Evolutionary conservation across 305 asterid species (phyloP), one percentile per base, ranked within the genome.

Genomic region (Rubia occidens): DNA sequence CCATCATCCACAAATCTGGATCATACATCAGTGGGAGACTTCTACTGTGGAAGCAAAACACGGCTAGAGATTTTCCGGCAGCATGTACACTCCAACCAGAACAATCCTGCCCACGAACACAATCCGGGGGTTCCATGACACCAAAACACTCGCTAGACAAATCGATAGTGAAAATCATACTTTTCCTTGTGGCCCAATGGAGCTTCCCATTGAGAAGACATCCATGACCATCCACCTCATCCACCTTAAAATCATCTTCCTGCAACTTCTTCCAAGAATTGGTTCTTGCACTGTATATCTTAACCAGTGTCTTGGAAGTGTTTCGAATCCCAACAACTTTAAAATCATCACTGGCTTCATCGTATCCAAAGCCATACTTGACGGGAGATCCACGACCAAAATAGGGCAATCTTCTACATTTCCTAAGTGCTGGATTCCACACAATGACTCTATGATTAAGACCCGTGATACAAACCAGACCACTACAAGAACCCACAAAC

Each of bases 251-350:
- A 49, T n/a, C 55, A 49, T 13, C 55, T 49, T 5, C n/a, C 11
- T 47, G n/a, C 53, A 47, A 47, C 53, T 47, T 14, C 55, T 49
- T 49, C 55, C 55, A 49, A 49, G 55, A 4, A 14, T 49, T 49
- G 55, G 55, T 49, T 49, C 55, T 49, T 49, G 55, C 20, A 49
- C 55, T 49, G 55, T 49, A 49, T 49, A 49, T 49, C 55, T 49
- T 49, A 49, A 15, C 55, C 20, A 49, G 1, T 3, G 8, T 45
- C 53, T 45, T 45, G 5, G 53, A n/a, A 45, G 53, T 47, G 53
- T 47, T 47, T 15, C 53, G 53, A 13, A 47, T 47, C 53, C 53
- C 53, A 2, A 47, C 53, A 47, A 47, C 53, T 13, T 47, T 47
- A 17, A 47, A 47, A 17, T 47, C 53, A 5, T 47, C 53, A 13